phyloP scores from a whole-genome alignment of 257 asterid genomes.

The Nicotiana benthamiana region DNA sequence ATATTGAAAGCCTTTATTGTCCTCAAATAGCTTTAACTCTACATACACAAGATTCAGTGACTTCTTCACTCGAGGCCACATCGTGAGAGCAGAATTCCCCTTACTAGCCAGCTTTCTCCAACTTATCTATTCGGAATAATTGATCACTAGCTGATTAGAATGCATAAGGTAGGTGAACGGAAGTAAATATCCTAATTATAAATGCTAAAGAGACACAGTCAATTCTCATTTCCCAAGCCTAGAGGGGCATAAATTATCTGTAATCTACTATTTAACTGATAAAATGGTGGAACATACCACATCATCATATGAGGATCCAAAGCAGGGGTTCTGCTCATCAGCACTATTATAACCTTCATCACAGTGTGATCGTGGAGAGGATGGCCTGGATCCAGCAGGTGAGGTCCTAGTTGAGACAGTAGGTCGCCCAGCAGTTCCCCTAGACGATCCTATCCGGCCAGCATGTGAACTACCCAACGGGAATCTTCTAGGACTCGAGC shows the following conservation, averaged over 20 bases:
- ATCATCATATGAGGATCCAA: conserved; percentile 71
- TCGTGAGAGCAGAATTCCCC: not conserved
- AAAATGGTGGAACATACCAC: conserved; percentile 47
- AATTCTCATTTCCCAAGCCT: not conserved
- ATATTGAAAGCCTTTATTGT: not conserved
- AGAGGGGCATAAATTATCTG: not conserved
- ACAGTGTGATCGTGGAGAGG: conserved; percentile 90
- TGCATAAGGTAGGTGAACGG: not conserved
- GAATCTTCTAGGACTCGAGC: conserved; percentile 46
- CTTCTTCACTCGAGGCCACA: not conserved
- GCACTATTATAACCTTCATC: conserved; percentile 99
- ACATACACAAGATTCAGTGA: not conserved
- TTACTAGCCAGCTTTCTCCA: not conserved
- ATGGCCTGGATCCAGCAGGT: conserved; percentile 86
- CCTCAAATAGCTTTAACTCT: not conserved
- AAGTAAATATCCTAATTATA: not conserved
- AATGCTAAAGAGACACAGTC: not conserved
- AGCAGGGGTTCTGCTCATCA: conserved; percentile 76
- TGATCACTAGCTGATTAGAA: not conserved
- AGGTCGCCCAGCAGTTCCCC: conserved; percentile 62
- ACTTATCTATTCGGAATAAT: not conserved
- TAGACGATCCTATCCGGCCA: conserved; percentile 48
- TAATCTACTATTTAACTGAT: not conserved
- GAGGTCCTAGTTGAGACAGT: conserved; percentile 67
- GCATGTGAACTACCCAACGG: conserved; percentile 40